Evolutionary conservation across 495 filamentous ascomycete genomes (phyloP).

Genomic region (Cercophora scortea): DNA sequence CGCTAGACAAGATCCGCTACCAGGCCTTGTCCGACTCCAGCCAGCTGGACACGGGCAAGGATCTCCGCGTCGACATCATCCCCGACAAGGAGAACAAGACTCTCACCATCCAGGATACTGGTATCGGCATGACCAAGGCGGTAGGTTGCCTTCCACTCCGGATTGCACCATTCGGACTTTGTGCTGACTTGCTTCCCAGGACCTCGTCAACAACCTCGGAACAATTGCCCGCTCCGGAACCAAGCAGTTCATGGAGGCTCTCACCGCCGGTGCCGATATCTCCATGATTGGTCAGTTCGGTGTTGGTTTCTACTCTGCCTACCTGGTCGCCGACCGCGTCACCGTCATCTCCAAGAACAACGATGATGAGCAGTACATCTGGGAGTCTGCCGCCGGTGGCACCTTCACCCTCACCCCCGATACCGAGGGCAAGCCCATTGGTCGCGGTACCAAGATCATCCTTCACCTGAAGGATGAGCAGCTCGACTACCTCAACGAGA

Average conservation of each 20-base stretch:
- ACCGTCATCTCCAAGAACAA: constrained; percentile 97
- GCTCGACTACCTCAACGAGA: constrained; percentile 94
- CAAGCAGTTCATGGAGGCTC: constrained; percentile 99
- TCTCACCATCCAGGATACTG: constrained; percentile 90
- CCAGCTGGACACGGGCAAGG: constrained; percentile 94
- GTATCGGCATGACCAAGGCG: constrained; percentile 99
- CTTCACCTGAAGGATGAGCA: constrained; percentile 99
- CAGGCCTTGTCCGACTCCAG: constrained; percentile 92
- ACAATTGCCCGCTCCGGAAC: constrained; percentile 98
- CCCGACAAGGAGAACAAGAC: constrained; percentile 96
- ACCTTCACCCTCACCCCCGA: constrained; percentile 92
- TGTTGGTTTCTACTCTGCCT: constrained; percentile 99
- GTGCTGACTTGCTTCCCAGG: constrained; percentile 41
- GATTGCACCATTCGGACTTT: neutral
- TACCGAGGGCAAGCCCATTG: constrained; percentile 81
- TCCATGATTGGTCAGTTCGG: constrained; percentile 99
- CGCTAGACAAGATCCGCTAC: constrained; percentile 99
- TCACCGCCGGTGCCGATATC: constrained; percentile 96
- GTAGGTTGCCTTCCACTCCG: constrained; percentile 55
- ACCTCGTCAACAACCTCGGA: constrained; percentile 99
- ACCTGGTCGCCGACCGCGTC: constrained; percentile 95
- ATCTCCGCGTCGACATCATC: constrained; percentile 96
- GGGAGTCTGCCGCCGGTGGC: constrained; percentile 95
- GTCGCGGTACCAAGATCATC: constrained; percentile 95
- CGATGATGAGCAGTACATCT: constrained; percentile 99